Percentiles rank a stretch among this genome's conserved stretches.
Conservation (phyloP, 495 filamentous ascomycete species). For the Usnea hakonensis region DNA sequence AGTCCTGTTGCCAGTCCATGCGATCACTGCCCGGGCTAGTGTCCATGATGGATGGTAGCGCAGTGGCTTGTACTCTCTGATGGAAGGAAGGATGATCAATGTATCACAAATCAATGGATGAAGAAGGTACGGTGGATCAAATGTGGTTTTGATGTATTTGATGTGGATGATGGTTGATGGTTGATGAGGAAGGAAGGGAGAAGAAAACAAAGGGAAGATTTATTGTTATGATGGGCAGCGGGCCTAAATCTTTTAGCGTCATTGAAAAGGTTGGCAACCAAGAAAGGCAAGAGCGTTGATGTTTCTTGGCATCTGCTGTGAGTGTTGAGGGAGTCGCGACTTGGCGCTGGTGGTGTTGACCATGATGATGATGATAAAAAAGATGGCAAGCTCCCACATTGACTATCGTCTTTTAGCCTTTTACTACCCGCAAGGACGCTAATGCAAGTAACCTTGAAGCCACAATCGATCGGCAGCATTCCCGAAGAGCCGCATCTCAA, state of each 20-base stretch:
- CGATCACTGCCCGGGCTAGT: neutral
- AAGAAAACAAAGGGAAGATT: neutral
- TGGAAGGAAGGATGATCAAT: neutral
- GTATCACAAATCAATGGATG: neutral
- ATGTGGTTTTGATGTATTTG: neutral
- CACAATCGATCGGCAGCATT: neutral
- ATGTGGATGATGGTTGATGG: neutral
- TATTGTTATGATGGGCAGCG: neutral
- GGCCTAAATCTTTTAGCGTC: neutral
- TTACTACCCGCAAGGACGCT: conserved; percentile 10
- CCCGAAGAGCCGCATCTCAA: neutral
- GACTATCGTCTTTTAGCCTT: neutral
- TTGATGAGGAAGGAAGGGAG: neutral
- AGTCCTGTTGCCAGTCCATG: neutral
- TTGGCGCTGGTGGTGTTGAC: neutral
- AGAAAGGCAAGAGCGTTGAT: neutral
- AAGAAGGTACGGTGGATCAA: neutral
- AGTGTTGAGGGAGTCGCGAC: neutral
- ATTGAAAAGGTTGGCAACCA: neutral
- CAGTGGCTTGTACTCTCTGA: neutral
- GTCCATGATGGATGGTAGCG: neutral
- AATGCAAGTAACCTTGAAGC: conserved; percentile 3
- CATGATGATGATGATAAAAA: neutral
- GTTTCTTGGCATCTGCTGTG: neutral
- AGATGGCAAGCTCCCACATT: neutral